Percentiles rank a stretch among this genome's conserved stretches.
These are phyloP conservation scores for Xylaria sp. DNA, from an alignment of 2,329 filamentous ascomycete species.

Conservation along the genomic window DNA sequence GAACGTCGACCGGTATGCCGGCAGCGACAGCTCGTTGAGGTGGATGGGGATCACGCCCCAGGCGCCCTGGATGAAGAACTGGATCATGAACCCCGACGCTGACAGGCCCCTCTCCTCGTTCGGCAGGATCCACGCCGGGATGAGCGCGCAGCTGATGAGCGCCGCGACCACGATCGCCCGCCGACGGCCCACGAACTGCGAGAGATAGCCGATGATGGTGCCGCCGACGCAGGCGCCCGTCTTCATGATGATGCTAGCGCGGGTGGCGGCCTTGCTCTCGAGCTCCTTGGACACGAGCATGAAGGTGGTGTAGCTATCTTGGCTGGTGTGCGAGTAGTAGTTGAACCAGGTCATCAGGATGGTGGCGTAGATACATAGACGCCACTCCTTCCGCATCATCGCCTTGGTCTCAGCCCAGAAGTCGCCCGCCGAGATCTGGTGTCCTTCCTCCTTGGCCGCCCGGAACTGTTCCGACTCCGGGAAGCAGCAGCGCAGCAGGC, in stretches of 20 bases:
- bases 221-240: conserved; percentile 75
- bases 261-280: conserved; percentile 62
- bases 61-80: conserved; percentile 68
- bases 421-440: conserved; percentile 49
- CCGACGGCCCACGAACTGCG: conserved; percentile 75
- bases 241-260: conserved; percentile 83
- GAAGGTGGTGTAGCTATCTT: conserved; percentile 82
- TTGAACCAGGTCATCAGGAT: conserved; percentile 79
- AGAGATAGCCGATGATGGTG: conserved; percentile 72
- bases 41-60: conserved; percentile 74
- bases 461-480: conserved; percentile 77
- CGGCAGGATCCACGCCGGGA: conserved; percentile 73
- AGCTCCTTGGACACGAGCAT: conserved; percentile 75
- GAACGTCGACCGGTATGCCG: conserved; percentile 71
- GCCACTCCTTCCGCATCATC: conserved; percentile 74
- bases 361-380: conserved; percentile 75
- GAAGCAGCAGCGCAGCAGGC: conserved; percentile 67
- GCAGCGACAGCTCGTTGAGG: conserved; percentile 72
- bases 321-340: conserved; percentile 76
- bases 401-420: conserved; percentile 72
- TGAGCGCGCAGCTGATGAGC: conserved; percentile 61
- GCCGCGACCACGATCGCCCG: conserved; percentile 65
- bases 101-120: conserved; percentile 61
- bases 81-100: conserved; percentile 68
- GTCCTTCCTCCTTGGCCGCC: conserved; percentile 65